phyloP scores from a whole-genome alignment of 2,329 filamentous ascomycete genomes.

The Calonectria pauciramosa region DNA sequence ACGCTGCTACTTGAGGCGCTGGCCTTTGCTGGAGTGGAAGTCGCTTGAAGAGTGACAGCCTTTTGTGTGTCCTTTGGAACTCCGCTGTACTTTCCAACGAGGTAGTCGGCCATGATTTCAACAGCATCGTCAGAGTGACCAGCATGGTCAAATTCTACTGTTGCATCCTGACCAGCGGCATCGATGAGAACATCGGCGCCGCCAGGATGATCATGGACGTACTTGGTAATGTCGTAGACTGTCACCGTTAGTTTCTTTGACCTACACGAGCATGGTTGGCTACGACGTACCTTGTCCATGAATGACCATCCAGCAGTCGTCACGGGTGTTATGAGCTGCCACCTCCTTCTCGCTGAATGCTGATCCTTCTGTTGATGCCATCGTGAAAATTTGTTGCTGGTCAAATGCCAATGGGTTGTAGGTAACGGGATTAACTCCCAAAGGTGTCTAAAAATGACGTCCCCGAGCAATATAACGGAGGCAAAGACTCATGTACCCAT shows the following conservation, averaged over 20 bases:
- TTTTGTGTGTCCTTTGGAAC: constrained; percentile 16
- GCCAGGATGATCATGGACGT: constrained; percentile 74
- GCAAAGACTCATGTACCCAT: neutral
- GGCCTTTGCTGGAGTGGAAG: neutral
- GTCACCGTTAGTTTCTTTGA: constrained; percentile 4
- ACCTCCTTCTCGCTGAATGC: constrained; percentile 56
- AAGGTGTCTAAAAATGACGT: neutral
- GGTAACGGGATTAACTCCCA: neutral
- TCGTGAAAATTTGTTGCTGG: neutral
- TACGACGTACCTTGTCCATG: constrained; percentile 66
- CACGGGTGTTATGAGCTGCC: constrained; percentile 61
- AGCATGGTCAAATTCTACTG: constrained; percentile 85
- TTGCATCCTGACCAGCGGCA: constrained; percentile 82
- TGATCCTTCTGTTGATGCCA: neutral
- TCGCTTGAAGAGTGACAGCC: neutral
- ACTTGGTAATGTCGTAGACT: constrained; percentile 73
- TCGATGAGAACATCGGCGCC: constrained; percentile 85
- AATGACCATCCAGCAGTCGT: constrained; percentile 68
- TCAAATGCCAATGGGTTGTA: no score
- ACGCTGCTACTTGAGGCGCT: neutral
- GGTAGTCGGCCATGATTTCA: constrained; percentile 57
- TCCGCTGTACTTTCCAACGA: constrained; percentile 55
- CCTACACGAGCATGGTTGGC: no score
- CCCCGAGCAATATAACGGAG: neutral
- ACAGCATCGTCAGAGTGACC: constrained; percentile 79